Base-by-base conservation (phyloP, 768 basidiomycete genomes). In the Kwoniella dejecticola region DNA sequence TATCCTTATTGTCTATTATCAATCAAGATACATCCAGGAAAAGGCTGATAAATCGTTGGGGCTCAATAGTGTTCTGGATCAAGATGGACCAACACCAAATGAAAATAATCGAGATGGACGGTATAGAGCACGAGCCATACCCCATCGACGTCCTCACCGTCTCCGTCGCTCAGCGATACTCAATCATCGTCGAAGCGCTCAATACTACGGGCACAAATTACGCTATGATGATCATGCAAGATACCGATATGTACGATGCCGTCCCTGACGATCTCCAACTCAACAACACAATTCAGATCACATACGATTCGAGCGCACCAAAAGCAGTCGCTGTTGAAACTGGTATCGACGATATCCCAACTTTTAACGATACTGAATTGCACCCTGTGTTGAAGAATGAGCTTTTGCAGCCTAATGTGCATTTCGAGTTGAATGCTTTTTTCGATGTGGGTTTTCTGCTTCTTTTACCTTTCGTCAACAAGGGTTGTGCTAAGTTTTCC, bases 131-230 rank as follows among this genome's bases (percentile, higher is more conserved):
- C 1, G 83, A 89, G 72, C 86, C 87, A 63, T 88, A 81, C 40
- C 83, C 87, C 0, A 87, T 87, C 64, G 88, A 90, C 74, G 77
- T 88, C 36, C 70, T 97, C 50, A 83, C 85, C 42, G 59, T 97
- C 58, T 83, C 90, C 13, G 91, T 89, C 29, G 93, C 93, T 0
- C 95, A 98, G 78, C 86, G 95, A 19, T 96, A 95, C 79, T 94
- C 93, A 0, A 82, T 99, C 40, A 86, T 97, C 30, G 90, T 99
- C 53, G 88, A 88, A 11, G 94, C 95, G 10, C 85, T 88, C 48
- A 94, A 94, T 78, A 89, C 92, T 65, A 89, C 88, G 0, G 80
- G 84, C 27, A 81, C 84, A 21, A 96, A 99, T 82, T 98, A 87
- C 87, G 86, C 85, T 52, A 86, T 99, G 60, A 67, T 60, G 61